These are phyloP conservation scores for Naumovozyma dairenensis DNA, from an alignment of 805 yeast species.

Conservation along the genomic window DNA sequence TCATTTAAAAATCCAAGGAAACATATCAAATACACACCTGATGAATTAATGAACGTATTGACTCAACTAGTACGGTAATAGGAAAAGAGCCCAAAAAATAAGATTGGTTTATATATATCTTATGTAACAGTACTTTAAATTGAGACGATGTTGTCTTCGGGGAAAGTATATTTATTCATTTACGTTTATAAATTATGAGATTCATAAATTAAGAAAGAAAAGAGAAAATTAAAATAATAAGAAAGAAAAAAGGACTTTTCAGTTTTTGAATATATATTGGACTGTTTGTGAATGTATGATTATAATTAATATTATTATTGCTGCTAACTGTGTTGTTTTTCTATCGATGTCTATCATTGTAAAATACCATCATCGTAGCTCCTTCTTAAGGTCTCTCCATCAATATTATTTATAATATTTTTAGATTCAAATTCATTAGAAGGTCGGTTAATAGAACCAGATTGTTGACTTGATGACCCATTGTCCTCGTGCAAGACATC, in stretches of 20 bases:
- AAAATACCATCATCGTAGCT: no score
- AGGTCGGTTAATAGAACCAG: neutral
- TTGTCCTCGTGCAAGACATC: neutral
- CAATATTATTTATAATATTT: neutral
- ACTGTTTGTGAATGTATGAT: no score
- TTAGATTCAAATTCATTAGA: neutral
- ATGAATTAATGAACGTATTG: conserved; percentile 20
- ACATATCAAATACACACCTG: conserved; percentile 30
- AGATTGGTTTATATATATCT: neutral
- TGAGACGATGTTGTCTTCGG: no score
- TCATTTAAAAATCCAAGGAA: conserved; percentile 30
- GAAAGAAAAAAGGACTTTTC: no score
- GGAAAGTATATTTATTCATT: no score
- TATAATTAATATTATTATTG: no score
- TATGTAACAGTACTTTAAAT: neutral
- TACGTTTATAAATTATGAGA: no score
- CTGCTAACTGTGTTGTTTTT: neutral
- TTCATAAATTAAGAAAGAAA: no score
- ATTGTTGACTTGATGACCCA: neutral
- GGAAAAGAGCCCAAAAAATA: neutral
- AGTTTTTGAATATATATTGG: no score
- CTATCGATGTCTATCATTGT: no score
- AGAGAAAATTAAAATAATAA: no score
- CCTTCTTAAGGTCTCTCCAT: no score
- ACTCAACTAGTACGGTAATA: conserved; percentile 20